Conservation (phyloP, 257 asterid genomes). For the Sherardia arvensis region DNA sequence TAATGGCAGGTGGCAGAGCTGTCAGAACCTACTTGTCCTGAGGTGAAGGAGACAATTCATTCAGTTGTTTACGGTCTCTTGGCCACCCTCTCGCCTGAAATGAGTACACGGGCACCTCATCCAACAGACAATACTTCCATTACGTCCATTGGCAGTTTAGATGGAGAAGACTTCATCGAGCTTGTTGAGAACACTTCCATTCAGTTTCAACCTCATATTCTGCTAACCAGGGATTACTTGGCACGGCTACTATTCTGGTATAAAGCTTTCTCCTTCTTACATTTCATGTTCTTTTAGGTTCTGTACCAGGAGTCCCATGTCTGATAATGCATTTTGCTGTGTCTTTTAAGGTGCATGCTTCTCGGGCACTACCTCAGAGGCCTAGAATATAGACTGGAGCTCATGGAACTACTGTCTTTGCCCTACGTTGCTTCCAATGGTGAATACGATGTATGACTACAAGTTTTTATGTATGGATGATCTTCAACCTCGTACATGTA, state of each 20-base stretch:
- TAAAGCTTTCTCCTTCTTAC: conserved; percentile 13
- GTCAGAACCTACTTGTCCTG: conserved; percentile 78
- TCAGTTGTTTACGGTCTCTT: conserved; percentile 91
- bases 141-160: conserved; percentile 35
- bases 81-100: conserved; percentile 94
- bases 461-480: conserved; percentile 1
- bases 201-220: conserved; percentile 77
- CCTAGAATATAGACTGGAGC: conserved; percentile 74
- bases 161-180: conserved; percentile 63
- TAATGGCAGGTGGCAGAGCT: conserved; percentile 73
- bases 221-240: conserved; percentile 79
- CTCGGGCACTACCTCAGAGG: conserved; percentile 92
- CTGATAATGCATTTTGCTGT: conserved; percentile 5
- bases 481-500: conserved; percentile 10
- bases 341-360: conserved; percentile 73
- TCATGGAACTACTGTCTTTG: conserved; percentile 55
- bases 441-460: conserved; percentile 22
- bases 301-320: not conserved
- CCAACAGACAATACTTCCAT: conserved; percentile 30
- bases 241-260: conserved; percentile 89
- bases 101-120: conserved; percentile 78
- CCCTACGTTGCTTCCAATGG: conserved; percentile 27
- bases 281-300: not conserved
- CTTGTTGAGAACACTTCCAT: conserved; percentile 79
- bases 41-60: conserved; percentile 61